Base-by-base conservation (phyloP, 306 rosid genomes). In the Lathyrus oleraceus region DNA sequence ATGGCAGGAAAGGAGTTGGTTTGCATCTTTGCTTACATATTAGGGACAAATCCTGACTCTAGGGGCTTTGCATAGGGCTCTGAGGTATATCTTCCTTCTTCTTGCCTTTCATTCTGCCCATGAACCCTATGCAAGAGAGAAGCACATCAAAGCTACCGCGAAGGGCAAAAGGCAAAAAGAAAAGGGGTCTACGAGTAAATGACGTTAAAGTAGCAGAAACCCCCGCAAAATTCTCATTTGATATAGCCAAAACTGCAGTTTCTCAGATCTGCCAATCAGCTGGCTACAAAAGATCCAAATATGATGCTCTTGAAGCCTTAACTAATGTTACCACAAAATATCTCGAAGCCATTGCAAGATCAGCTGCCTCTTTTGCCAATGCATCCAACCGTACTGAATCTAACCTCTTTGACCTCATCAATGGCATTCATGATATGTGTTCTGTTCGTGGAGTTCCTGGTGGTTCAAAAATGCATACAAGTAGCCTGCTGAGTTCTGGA, bases 201-300 rank as follows among this genome's bases (percentile, higher is more conserved):
- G 78, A 54, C 25, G 17, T 12, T 60, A 61, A 25, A 21, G 74
- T 72, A 8, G 81, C 81, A 12, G 47, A 83, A 51, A 70, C 71
- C 8, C 80, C 87, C 25, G 72, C 94, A 12, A 87, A 84, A n/a
- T 82, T 88, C 76, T 73, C 85, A 10, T 74, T 80, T 76, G 75
- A 83, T 70, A 47, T 85, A 23, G 79, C 90, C 47, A 79, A 74
- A 76, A 75, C 61, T 69, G 92, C 90, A 17, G 84, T 86, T 19
- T 80, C 95, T n/a, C 90, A 91, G 81, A 91, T 88, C 56, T 83
- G 87, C 72, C 86, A 63, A 19, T 83, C 92, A 8, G 74, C 67
- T 27, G 97, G 97, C 6, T 88, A 71, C 82, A 81, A 54, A 63
- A 39, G 44, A 54, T 72, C 84, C 38, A 43, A 78, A 70, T 45